Evolutionary conservation across 2,329 filamentous ascomycete genomes (phyloP), one percentile per base, ranked within the genome.

Genomic region (Chaetoscypha palmicola): DNA sequence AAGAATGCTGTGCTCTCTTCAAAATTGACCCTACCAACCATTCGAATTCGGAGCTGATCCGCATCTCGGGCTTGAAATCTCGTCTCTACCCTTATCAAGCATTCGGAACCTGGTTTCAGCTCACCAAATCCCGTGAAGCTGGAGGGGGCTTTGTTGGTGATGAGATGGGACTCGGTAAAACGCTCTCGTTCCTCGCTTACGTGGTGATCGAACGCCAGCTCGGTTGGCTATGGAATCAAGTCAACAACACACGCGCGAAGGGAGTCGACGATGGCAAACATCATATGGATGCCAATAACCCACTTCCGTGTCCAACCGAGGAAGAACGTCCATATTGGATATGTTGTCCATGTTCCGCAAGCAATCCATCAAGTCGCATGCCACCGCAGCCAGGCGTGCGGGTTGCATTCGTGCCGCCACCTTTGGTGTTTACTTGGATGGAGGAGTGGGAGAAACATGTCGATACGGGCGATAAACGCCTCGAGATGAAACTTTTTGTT

Each of bases 151-250:
- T 77, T n/a, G 54, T 77, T 0, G 73, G 72, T 0, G 74, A 78
- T 51, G 73, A 76, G 39, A 77, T 76, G 73, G 74, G 74, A 0
- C 69, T 77, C 63, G 74, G 74, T 0, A 78, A 78, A 48, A 68
- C 73, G 0, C 54, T 76, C 2, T 68, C 68, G 0, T 65, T 70
- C 2, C 56, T 77, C 3, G 66, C 70, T 0, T 58, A 73, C 1
- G 63, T 74, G n/a, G 48, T 54, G 16, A 52, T 47, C 3, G 53
- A 56, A 34, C 38, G 52, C 9, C 53, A 56, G 30, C 45, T 56
- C 7, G 34, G 26, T 3, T 38, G 40, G n/a, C 41, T 56, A 1
- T 50, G 46, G 41, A 21, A 40, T 5, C 37, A 45, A n/a, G 41
- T 56, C 5, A 28, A 32, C 3, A 28, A 31, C 7, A 45, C 14